Evolutionary conservation across 805 yeast genomes (phyloP).

Genomic region (Cyberlindnera mrakii): DNA sequence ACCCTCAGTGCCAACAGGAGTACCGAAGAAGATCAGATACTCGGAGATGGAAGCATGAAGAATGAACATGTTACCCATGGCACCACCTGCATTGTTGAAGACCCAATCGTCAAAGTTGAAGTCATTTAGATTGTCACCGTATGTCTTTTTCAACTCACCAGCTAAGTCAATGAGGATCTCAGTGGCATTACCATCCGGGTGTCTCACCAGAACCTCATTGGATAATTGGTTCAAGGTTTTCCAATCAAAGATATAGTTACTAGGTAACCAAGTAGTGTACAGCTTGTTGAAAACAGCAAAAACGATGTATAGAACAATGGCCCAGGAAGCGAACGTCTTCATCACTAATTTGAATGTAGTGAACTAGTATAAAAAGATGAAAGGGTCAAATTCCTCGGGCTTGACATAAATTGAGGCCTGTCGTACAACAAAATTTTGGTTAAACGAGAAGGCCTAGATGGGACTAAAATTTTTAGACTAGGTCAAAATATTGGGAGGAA

Average conservation of each 20-base stretch:
- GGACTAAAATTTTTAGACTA: no score
- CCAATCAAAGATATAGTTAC: constrained; percentile 65
- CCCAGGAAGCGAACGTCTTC: background rate
- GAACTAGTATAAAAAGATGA: no score
- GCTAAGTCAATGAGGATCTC: constrained; percentile 60
- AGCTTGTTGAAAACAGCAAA: constrained; percentile 34
- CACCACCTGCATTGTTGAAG: constrained; percentile 97
- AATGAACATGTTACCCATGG: constrained; percentile 95
- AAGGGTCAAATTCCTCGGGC: no score
- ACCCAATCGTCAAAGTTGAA: constrained; percentile 83
- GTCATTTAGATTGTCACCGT: constrained; percentile 72
- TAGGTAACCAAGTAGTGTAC: constrained; percentile 64
- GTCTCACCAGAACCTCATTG: constrained; percentile 43
- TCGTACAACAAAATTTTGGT: no score
- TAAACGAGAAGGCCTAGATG: no score
- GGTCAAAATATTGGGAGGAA: no score
- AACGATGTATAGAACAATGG: constrained; percentile 25
- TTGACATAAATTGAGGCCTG: no score
- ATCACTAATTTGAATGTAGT: background rate
- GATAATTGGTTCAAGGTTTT: constrained; percentile 52
- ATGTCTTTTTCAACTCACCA: constrained; percentile 48
- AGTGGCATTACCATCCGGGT: constrained; percentile 56
- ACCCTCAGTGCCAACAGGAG: constrained; percentile 93
- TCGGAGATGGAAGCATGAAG: constrained; percentile 93
- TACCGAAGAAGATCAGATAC: constrained; percentile 88